These are phyloP conservation scores for Entrophospora sp. DNA, from an alignment of 192 early-diverging fungal genomes.

Conservation along the genomic window DNA sequence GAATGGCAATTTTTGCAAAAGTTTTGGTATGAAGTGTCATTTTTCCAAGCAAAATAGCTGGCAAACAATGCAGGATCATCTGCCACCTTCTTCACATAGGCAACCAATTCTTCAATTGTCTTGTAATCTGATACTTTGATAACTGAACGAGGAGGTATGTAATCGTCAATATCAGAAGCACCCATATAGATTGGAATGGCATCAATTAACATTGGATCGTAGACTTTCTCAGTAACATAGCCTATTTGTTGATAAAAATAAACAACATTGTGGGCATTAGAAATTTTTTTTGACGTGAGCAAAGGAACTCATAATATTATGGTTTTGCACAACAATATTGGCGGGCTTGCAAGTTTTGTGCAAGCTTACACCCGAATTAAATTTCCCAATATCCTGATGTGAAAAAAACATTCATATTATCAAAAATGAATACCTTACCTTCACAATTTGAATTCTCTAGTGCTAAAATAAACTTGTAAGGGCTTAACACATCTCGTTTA, in stretches of 20 bases:
- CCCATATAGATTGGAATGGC: constrained; percentile 29
- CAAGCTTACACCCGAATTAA: too few relatives aligned
- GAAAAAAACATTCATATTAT: too few relatives aligned
- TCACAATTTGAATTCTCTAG: constrained; percentile 29
- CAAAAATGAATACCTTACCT: too few relatives aligned
- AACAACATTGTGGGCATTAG: too few relatives aligned
- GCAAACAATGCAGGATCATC: background rate
- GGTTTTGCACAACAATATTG: too few relatives aligned
- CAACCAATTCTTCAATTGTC: background rate
- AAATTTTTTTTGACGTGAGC: too few relatives aligned
- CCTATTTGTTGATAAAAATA: too few relatives aligned
- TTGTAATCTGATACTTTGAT: constrained; percentile 20
- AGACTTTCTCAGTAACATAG: constrained; percentile 34
- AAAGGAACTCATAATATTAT: too few relatives aligned
- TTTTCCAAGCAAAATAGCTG: constrained; percentile 5
- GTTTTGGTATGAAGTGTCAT: background rate
- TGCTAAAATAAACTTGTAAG: constrained; percentile 20
- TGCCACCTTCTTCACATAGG: background rate
- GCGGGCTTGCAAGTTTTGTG: too few relatives aligned
- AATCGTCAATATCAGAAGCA: constrained; percentile 27
- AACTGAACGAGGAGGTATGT: constrained; percentile 18
- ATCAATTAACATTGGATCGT: constrained; percentile 19
- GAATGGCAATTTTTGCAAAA: background rate
- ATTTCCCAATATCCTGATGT: too few relatives aligned
- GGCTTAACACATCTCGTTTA: constrained; percentile 16